phyloP scores from a whole-genome alignment of 148 eudicot genomes.

The Cornus florida region DNA sequence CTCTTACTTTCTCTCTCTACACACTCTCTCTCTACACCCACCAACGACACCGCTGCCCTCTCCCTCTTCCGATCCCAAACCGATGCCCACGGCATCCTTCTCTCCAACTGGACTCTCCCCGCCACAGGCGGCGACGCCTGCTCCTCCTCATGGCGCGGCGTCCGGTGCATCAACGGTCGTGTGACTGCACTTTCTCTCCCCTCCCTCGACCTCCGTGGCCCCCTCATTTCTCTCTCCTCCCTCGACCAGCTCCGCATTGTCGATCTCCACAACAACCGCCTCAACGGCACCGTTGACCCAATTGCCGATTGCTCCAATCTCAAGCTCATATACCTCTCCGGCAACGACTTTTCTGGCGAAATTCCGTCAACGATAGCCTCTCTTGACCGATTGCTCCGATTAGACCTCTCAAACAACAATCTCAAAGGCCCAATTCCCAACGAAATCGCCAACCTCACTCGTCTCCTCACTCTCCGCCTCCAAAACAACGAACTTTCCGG shows the following conservation, averaged over 20 bases:
- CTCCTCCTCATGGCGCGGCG: conserved; percentile 64
- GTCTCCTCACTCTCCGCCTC: conserved; percentile 60
- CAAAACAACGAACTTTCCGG: conserved; percentile 79
- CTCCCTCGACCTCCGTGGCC: conserved; percentile 73
- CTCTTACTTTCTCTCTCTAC: conserved; percentile 19
- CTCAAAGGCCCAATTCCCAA: conserved; percentile 57
- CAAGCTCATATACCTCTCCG: conserved; percentile 68
- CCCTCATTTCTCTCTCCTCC: conserved; percentile 57
- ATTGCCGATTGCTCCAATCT: conserved; percentile 48
- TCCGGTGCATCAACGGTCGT: conserved; percentile 52
- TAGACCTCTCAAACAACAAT: conserved; percentile 80
- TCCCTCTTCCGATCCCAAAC: conserved; percentile 63
- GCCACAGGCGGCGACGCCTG: conserved; percentile 48
- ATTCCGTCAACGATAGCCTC: conserved; percentile 44
- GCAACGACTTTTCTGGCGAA: conserved; percentile 73
- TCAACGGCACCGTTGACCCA: conserved; percentile 65
- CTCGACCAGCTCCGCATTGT: conserved; percentile 76
- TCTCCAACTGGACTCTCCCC: conserved; percentile 71
- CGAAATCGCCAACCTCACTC: conserved; percentile 38
- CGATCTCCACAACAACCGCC: conserved; percentile 79
- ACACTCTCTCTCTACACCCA: conserved; percentile 23
- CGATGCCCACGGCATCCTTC: conserved; percentile 76
- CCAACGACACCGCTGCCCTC: conserved; percentile 72
- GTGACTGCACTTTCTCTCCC: conserved; percentile 64
- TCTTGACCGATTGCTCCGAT: conserved; percentile 54